Evolutionary conservation across 495 filamentous ascomycete genomes (phyloP).

Genomic region (Geoglossum glabrum): DNA sequence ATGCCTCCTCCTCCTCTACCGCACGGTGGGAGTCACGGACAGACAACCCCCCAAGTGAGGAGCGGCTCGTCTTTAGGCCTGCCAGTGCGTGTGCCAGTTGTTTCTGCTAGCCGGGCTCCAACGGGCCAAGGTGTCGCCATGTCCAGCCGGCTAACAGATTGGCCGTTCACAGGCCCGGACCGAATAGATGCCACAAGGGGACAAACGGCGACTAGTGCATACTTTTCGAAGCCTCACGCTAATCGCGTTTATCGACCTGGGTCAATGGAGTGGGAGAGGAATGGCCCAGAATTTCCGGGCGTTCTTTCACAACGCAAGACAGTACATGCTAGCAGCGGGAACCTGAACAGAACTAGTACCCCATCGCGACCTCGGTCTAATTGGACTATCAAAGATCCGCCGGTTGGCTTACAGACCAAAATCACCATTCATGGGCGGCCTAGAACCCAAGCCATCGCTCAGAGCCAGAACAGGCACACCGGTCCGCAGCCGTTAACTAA

Average conservation of each 20-base stretch:
- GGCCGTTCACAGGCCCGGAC: background rate
- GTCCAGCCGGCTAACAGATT: background rate
- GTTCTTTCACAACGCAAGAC: background rate
- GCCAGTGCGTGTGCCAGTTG: background rate
- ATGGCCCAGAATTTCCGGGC: background rate
- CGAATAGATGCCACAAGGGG: background rate
- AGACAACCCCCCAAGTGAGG: background rate
- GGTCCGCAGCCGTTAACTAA: background rate
- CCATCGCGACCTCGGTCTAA: background rate
- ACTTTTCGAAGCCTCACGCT: background rate
- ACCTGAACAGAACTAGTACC: background rate
- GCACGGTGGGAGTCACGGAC: background rate
- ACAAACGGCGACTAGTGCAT: background rate
- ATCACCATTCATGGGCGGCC: background rate
- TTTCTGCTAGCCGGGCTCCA: background rate
- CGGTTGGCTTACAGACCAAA: background rate
- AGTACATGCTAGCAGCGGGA: background rate
- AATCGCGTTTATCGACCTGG: background rate
- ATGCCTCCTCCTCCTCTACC: background rate
- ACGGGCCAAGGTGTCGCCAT: background rate
- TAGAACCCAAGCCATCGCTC: background rate
- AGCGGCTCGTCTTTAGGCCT: background rate
- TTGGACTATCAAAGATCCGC: background rate
- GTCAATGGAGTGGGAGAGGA: background rate
- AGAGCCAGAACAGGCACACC: background rate